Conservation (phyloP, 306 rosid genomes). For the Corylus avellana region DNA sequence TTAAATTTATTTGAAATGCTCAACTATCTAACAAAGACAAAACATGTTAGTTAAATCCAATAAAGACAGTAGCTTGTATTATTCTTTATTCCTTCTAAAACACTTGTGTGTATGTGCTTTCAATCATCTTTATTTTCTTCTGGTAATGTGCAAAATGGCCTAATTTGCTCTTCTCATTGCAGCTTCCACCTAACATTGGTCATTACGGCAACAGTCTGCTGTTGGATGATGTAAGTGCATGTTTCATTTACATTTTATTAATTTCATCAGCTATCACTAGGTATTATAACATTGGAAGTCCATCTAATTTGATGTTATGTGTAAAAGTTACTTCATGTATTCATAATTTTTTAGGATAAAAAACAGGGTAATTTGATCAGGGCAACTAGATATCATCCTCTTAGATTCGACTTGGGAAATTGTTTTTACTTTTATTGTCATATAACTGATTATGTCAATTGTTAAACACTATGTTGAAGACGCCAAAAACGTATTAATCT, state of each 20-base stretch:
- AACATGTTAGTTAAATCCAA: no score
- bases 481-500: background rate
- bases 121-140: background rate
- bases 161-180: slow-evolving; percentile 36
- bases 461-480: background rate
- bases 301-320: background rate
- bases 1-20: slow-evolving; percentile 12
- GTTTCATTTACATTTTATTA: slow-evolving; percentile 12
- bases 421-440: background rate
- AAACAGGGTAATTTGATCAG: background rate
- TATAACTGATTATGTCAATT: background rate
- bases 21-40: background rate
- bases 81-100: background rate
- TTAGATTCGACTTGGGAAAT: background rate
- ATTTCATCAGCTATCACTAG: background rate
- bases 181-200: slow-evolving; percentile 88
- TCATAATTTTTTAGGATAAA: no score
- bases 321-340: background rate
- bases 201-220: slow-evolving; percentile 81
- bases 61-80: no score
- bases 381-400: background rate
- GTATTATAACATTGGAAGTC: background rate
- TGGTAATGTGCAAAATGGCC: slow-evolving; percentile 12
- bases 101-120: background rate
- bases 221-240: slow-evolving; percentile 91